phyloP scores from a whole-genome alignment of 257 asterid genomes.

The Fraxinus pennsylvanica region DNA sequence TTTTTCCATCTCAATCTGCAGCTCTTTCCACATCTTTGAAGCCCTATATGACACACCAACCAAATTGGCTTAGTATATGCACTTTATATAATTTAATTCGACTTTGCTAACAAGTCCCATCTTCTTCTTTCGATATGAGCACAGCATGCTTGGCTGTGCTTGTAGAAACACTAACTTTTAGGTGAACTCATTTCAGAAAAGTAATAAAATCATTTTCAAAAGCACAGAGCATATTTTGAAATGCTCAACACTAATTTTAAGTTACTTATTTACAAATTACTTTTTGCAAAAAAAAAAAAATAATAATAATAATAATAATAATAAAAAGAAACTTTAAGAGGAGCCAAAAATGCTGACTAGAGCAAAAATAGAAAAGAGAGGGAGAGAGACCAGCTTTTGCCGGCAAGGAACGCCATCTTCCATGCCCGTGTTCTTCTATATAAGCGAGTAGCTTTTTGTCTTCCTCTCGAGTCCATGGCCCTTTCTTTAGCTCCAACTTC shows the following conservation, averaged over 20 bases:
- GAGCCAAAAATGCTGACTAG: not conserved
- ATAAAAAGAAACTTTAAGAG: no score
- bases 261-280: not conserved
- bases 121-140: no score
- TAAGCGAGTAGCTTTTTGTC: constrained; percentile 53
- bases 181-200: not conserved
- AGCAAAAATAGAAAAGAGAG: not conserved
- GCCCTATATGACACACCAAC: constrained; percentile 30
- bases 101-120: no score
- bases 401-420: constrained; percentile 61
- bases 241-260: no score
- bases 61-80: not conserved
- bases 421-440: constrained; percentile 48
- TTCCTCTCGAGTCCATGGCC: constrained; percentile 66
- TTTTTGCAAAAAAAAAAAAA: not conserved
- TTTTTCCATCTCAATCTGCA: constrained; percentile 64
- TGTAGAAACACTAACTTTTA: not conserved
- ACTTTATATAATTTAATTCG: not conserved
- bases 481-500: constrained; percentile 49
- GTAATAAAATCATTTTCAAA: not conserved
- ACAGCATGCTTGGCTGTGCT: no score
- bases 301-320: no score
- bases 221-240: no score
- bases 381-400: constrained; percentile 44
- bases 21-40: constrained; percentile 59